A percentile compares a stretch with the other conserved stretches of the same genome.
phyloP scores from a whole-genome alignment of 1,284 basidiomycete genomes.

The Exobasidium rhododendri region DNA sequence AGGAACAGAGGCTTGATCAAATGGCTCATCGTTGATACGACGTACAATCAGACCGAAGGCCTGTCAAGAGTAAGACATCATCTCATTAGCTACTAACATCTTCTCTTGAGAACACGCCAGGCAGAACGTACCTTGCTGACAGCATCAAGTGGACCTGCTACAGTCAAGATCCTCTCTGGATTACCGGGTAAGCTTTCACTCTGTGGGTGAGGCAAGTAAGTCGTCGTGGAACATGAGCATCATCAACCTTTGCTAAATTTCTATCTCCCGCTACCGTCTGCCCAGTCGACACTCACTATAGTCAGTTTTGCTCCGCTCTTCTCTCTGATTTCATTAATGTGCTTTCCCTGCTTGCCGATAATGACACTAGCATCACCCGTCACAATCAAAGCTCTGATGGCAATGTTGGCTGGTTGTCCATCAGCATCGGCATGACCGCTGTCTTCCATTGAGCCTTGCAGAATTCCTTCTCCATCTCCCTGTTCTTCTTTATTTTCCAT shows the following conservation, averaged over 20 bases:
- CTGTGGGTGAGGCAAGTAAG: constrained; percentile 13
- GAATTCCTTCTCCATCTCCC: constrained; percentile 5
- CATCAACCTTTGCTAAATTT: too few relatives aligned
- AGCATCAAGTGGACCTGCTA: constrained; percentile 93
- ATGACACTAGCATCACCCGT: constrained; percentile 99
- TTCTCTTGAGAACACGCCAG: constrained; percentile 7
- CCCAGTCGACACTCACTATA: constrained; percentile 40
- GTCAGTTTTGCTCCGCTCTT: constrained; percentile 81
- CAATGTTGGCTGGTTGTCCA: constrained; percentile 32
- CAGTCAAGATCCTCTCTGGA: constrained; percentile 95
- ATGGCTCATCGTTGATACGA: constrained; percentile 98
- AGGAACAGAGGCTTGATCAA: constrained; percentile 93
- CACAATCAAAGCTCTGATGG: constrained; percentile 70
- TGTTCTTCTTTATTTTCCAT: constrained; percentile 19
- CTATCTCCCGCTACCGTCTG: too few relatives aligned
- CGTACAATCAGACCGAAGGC: constrained; percentile 98
- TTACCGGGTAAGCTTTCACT: constrained; percentile 65
- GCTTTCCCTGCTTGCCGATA: constrained; percentile 91
- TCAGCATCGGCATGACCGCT: constrained; percentile 15
- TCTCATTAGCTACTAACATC: too few relatives aligned
- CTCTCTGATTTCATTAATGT: constrained; percentile 98
- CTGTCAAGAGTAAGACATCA: constrained; percentile 58
- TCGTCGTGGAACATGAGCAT: too few relatives aligned
- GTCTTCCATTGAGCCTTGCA: neutral
- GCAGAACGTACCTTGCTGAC: constrained; percentile 78